Base-by-base conservation (phyloP, 2,329 filamentous ascomycete genomes). In the Canariomyces notabilis region DNA sequence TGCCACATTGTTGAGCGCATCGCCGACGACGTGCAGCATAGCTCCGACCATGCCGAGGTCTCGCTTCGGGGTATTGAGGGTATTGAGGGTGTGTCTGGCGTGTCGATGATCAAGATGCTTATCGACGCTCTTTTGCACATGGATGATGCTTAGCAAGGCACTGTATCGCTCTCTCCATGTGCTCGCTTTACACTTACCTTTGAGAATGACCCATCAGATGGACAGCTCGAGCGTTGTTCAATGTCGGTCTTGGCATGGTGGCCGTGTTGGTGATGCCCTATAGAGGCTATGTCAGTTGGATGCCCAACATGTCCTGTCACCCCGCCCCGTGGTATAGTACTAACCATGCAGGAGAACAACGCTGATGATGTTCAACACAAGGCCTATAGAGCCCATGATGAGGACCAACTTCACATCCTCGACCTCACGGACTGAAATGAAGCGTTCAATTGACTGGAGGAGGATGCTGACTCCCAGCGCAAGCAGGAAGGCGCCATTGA, bases 401-500 rank as follows among this genome's bases (percentile, higher is more conserved):
- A 90, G 67, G 2, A 89, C 76, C 5, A 87, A 61, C 54, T 76
- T 73, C 0, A 85, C 83, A 19, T 84, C 73, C 5, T 85, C 69
- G 36, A 90, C 70, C 16, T 76, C 64, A 50, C 77, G 62, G 3
- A 83, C 59, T 3, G 73, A 67, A 16, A 83, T 70, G 57, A 87
- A 87, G 29, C 85, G 72, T 63, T 89, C 83, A 41, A 89, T 73
- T 0, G 85, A 82, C 59, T 89, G 85, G 2, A 89, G 67, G 26
- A 85, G 75, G 40, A 89, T 86, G 61, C 83, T 87, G 29, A 89
- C 64, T 1, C 83, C 83, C 2, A 90, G 68, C 1, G 83, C 85
- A 14, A 89, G 64, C 1, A 90, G 72, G 48, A 90, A 86, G 1
- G 83, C 80, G 12, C 85, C 85, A 57, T 90, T 90, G 73, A 89